A percentile compares a stretch with the other conserved stretches of the same genome.
These are phyloP conservation scores for Eremochloa ophiuroides DNA, from an alignment of 176 grass and related monocot species.

Conservation along the genomic window DNA sequence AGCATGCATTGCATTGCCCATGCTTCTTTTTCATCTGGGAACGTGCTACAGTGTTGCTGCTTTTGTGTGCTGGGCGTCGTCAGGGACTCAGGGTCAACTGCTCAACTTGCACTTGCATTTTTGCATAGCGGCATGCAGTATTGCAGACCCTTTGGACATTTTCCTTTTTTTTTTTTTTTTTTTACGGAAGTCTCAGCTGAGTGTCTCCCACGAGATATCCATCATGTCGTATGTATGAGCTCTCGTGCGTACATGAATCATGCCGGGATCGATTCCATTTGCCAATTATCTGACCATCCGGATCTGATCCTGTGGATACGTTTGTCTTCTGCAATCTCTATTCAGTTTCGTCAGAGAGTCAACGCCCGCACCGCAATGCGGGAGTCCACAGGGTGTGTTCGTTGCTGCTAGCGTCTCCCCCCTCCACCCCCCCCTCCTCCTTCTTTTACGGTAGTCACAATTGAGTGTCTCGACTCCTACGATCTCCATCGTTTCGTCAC, in stretches of 20 bases:
- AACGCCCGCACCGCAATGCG: not conserved
- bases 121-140: too few relatives aligned
- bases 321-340: not conserved
- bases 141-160: too few relatives aligned
- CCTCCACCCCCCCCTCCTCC: too few relatives aligned
- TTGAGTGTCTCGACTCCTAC: too few relatives aligned
- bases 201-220: not conserved
- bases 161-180: too few relatives aligned
- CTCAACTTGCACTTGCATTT: not conserved
- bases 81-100: constrained; percentile 17
- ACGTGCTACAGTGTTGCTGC: not conserved
- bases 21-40: not conserved
- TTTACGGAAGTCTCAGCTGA: too few relatives aligned
- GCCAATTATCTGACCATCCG: not conserved
- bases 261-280: not conserved
- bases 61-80: not conserved
- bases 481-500: too few relatives aligned
- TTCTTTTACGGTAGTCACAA: too few relatives aligned
- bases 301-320: not conserved
- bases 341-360: not conserved
- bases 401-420: not conserved
- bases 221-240: not conserved
- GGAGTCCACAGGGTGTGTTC: not conserved
- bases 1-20: not conserved
- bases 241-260: not conserved